Conservation (phyloP, 208 protist species). For the Leishmania gerbilli region DNA sequence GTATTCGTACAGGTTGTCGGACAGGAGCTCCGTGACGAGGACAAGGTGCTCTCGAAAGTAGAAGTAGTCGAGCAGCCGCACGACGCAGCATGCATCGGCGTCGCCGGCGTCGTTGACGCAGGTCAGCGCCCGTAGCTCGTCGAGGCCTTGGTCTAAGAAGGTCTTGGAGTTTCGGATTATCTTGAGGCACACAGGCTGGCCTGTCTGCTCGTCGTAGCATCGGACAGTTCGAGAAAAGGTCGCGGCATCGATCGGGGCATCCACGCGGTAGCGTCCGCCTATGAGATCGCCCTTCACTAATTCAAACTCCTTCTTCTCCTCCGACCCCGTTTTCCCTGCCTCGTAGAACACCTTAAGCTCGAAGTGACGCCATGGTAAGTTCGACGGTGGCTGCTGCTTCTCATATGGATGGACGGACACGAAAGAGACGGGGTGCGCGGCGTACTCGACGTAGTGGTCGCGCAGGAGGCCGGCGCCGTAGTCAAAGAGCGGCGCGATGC, state of each 20-base stretch:
- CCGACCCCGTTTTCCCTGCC: constrained; percentile 69
- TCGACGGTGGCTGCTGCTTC: constrained; percentile 45
- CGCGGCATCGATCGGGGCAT: constrained; percentile 84
- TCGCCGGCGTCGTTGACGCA: constrained; percentile 81
- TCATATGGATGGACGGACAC: constrained; percentile 50
- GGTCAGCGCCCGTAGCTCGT: constrained; percentile 94
- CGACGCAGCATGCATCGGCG: constrained; percentile 67
- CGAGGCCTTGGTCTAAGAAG: constrained; percentile 94
- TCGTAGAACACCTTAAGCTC: constrained; percentile 68
- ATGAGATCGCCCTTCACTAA: constrained; percentile 75
- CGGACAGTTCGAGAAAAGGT: constrained; percentile 87
- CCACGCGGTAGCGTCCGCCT: constrained; percentile 85
- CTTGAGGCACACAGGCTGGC: constrained; percentile 88
- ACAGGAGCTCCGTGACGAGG: constrained; percentile 93
- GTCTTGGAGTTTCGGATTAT: constrained; percentile 95
- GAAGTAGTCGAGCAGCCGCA: constrained; percentile 89
- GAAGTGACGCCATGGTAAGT: constrained; percentile 50
- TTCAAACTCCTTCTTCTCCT: constrained; percentile 74
- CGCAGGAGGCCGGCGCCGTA: constrained; percentile 49
- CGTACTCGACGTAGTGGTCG: constrained; percentile 39
- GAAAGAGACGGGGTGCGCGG: constrained; percentile 28
- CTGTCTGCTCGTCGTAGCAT: constrained; percentile 69
- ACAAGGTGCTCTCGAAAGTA: constrained; percentile 94
- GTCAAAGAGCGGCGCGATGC: constrained; percentile 44
- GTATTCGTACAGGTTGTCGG: constrained; percentile 93